A percentile compares a stretch with the other conserved stretches of the same genome.
Evolutionary conservation across 2,329 filamentous ascomycete species (phyloP).

Genomic region (Thelonectria olida): DNA sequence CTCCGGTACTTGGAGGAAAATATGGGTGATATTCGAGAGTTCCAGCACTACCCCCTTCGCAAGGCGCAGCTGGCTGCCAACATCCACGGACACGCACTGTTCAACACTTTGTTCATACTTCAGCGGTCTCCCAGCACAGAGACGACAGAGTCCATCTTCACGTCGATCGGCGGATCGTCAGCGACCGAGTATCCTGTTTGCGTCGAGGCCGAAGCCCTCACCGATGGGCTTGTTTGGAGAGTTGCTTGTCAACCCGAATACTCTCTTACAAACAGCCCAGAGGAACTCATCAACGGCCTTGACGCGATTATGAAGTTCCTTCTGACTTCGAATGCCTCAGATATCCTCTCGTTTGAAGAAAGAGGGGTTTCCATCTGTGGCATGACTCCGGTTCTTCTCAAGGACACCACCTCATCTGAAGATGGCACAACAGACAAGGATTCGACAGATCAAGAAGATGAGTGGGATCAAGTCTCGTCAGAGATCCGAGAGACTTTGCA

Average conservation of each 20-base stretch:
- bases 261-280: slow-evolving; percentile 55
- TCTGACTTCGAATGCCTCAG: slow-evolving; percentile 55
- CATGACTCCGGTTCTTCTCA: slow-evolving; percentile 50
- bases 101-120: slow-evolving; percentile 66
- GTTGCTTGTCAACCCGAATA: slow-evolving; percentile 72
- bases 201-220: slow-evolving; percentile 77
- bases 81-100: slow-evolving; percentile 52
- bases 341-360: slow-evolving; percentile 63
- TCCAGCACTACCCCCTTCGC: slow-evolving; percentile 81
- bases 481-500: slow-evolving; percentile 59
- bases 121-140: slow-evolving; percentile 49
- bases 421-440: neutral
- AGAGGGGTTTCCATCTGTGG: slow-evolving; percentile 71
- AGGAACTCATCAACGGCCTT: slow-evolving; percentile 65
- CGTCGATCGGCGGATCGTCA: slow-evolving; percentile 70
- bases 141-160: slow-evolving; percentile 56
- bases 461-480: slow-evolving; percentile 48
- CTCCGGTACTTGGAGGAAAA: slow-evolving; percentile 78
- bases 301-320: slow-evolving; percentile 68
- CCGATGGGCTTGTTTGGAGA: slow-evolving; percentile 71
- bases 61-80: slow-evolving; percentile 63
- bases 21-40: slow-evolving; percentile 70
- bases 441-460: neutral
- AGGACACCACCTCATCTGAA: slow-evolving; percentile 1
- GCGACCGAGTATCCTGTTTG: slow-evolving; percentile 85